Evolutionary conservation across 1,284 basidiomycete species (phyloP), one percentile per base, ranked within the genome.

Genomic region (Cutaneotrichosporon cavernicola): DNA sequence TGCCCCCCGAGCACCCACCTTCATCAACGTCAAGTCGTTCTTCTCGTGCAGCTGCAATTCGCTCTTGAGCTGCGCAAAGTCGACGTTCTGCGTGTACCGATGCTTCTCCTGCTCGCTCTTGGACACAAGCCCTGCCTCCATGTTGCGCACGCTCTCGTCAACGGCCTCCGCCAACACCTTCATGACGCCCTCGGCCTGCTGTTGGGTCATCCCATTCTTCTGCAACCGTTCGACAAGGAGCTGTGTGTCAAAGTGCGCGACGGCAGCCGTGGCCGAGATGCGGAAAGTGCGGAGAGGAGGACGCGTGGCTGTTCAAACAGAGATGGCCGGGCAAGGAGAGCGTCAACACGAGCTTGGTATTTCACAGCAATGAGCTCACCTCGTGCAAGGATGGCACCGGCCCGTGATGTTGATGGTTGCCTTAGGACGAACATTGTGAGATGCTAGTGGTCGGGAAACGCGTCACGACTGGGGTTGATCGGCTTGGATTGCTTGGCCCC

Each of bases 11-110:
- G 8, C 43, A 46, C 43, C 18, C 43, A 46, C 43, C 82, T 95
- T 97, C 83, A 99, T 90, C 84, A 94, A 88, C 30, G 93, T 89
- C 60, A 97, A 86, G 77, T 99, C 96, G 75, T 98, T 98, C 85
- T 96, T 95, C 83, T 97, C 95, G 84, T 93, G 91, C 51, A 99
- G 83, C 81, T 97, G 92, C 34, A 99, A 85, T 77, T 97, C 96
- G 18, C 93, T 96, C 82, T 98, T 98, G 70, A 97, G 88, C 76
- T 95, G 90, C 6, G 94, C 91, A 80, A 99, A 98, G 81, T 98
- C 96, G 66, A 99, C 95, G 84, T 97, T 91, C 77, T 95, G 92
- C 30, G 91, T 94, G 78, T 96, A 96, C 72, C 92, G 90, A 78
- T 92, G 89, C 92, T 96, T 96, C 82, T 97, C 94, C 76, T 96